Conservation (phyloP, 306 rosid species). For the Medicago lupulina region DNA sequence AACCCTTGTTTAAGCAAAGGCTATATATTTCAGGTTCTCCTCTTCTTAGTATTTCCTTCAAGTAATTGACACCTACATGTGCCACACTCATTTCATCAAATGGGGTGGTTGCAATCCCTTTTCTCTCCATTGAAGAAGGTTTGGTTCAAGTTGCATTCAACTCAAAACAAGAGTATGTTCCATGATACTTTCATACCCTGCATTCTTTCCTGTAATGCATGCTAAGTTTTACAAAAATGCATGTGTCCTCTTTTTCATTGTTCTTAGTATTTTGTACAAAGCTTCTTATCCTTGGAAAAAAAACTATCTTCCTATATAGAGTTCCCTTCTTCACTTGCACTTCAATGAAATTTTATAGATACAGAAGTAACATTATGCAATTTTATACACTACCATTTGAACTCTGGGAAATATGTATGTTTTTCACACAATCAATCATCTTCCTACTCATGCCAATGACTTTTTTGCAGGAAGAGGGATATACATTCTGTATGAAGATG, state of each 20-base stretch:
- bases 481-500: constrained; percentile 91
- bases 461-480: constrained; percentile 74
- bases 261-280: background rate
- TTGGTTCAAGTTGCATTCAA: constrained; percentile 72
- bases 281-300: background rate
- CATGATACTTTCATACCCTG: constrained; percentile 10
- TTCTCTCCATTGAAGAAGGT: constrained; percentile 84
- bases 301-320: too few relatives aligned
- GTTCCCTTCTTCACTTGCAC: background rate
- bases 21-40: constrained; percentile 16
- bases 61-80: constrained; percentile 41
- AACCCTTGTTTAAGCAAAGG: constrained; percentile 70
- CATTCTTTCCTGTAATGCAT: constrained; percentile 23
- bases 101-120: constrained; percentile 93
- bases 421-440: background rate
- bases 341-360: background rate
- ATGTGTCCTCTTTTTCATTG: background rate
- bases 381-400: background rate
- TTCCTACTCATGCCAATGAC: background rate
- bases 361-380: background rate
- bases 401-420: background rate
- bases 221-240: constrained; percentile 5
- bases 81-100: constrained; percentile 56
- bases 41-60: constrained; percentile 35
- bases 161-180: constrained; percentile 73